Conservation (phyloP, 2,329 filamentous ascomycete species). For the Neopestalotiopsis rosae region DNA sequence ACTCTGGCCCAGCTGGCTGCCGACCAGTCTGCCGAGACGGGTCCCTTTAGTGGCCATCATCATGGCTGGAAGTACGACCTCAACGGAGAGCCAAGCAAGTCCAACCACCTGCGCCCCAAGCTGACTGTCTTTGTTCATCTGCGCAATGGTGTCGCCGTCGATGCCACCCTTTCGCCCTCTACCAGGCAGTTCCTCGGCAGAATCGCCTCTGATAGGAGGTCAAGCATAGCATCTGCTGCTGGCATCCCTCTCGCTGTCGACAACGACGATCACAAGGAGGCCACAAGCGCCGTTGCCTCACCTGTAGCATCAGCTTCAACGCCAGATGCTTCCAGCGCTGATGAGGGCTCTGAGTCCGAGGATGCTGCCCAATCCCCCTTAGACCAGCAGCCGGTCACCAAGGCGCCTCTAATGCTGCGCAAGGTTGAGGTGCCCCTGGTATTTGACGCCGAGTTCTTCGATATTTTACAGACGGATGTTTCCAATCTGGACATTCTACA, state of each 20-base stretch:
- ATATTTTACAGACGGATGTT: constrained; percentile 74
- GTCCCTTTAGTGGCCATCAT: constrained; percentile 36
- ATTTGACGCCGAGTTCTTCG: constrained; percentile 82
- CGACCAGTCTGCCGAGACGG: constrained; percentile 47
- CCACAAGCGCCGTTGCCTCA: neutral
- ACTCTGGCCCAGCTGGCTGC: constrained; percentile 71
- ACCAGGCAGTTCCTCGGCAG: constrained; percentile 69
- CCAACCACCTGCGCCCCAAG: constrained; percentile 65
- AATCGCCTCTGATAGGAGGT: constrained; percentile 51
- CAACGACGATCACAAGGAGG: neutral
- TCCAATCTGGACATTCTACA: constrained; percentile 72
- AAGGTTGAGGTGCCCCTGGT: constrained; percentile 76
- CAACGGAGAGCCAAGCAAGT: constrained; percentile 50
- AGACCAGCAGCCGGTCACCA: neutral
- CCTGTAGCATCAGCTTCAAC: neutral
- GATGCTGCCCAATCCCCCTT: neutral
- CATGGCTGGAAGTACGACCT: constrained; percentile 58
- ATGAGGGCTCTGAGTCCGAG: constrained; percentile 1
- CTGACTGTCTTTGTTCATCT: constrained; percentile 73
- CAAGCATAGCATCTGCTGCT: neutral
- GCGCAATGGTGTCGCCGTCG: constrained; percentile 68
- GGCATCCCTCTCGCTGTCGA: neutral
- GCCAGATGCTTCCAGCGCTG: constrained; percentile 1
- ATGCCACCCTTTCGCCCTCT: constrained; percentile 69
- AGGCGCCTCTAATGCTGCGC: constrained; percentile 26